Evolutionary conservation across 176 grass and related monocot genomes (phyloP).

Genomic region (Eleusine indica): DNA sequence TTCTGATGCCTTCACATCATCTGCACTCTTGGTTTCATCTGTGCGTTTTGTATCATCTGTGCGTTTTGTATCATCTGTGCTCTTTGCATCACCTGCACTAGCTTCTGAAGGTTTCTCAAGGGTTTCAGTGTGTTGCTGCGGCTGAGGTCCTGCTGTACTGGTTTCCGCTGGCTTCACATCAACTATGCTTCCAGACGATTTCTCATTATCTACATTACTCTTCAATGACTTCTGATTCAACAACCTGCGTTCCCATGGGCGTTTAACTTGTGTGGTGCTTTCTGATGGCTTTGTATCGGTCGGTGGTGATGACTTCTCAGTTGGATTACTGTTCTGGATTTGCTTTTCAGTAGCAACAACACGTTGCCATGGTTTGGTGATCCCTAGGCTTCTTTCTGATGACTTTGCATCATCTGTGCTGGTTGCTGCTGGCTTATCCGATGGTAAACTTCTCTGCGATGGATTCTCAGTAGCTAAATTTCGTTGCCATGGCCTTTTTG

Average conservation of each 20-base stretch:
- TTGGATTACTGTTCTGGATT: slow-evolving; percentile 30
- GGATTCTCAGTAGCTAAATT: slow-evolving; percentile 28
- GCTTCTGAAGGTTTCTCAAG: slow-evolving; percentile 36
- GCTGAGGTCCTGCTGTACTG: slow-evolving; percentile 23
- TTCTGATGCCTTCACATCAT: slow-evolving; percentile 40
- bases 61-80: slow-evolving; percentile 10
- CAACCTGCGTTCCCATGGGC: slow-evolving; percentile 40
- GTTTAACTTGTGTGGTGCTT: slow-evolving; percentile 47
- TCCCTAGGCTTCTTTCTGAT: slow-evolving; percentile 43
- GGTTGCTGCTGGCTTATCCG: slow-evolving; percentile 25
- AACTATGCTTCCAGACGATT: slow-evolving; percentile 23
- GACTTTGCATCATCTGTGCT: slow-evolving; percentile 40
- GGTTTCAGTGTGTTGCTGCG: slow-evolving; percentile 32
- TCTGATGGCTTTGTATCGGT: slow-evolving; percentile 41
- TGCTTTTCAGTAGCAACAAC: slow-evolving; percentile 40
- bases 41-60: slow-evolving; percentile 6
- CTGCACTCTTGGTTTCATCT: slow-evolving; percentile 15
- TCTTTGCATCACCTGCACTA: slow-evolving; percentile 11
- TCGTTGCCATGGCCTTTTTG: slow-evolving; percentile 46
- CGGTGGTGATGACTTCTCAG: slow-evolving; percentile 35
- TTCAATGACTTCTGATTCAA: slow-evolving; percentile 40
- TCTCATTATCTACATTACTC: slow-evolving; percentile 35
- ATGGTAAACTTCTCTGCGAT: slow-evolving; percentile 36
- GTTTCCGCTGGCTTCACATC: slow-evolving; percentile 48
- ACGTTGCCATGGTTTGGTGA: slow-evolving; percentile 50